Evolutionary conservation across 1,284 basidiomycete species (phyloP).

Genomic region (Austroboletus sp.): DNA sequence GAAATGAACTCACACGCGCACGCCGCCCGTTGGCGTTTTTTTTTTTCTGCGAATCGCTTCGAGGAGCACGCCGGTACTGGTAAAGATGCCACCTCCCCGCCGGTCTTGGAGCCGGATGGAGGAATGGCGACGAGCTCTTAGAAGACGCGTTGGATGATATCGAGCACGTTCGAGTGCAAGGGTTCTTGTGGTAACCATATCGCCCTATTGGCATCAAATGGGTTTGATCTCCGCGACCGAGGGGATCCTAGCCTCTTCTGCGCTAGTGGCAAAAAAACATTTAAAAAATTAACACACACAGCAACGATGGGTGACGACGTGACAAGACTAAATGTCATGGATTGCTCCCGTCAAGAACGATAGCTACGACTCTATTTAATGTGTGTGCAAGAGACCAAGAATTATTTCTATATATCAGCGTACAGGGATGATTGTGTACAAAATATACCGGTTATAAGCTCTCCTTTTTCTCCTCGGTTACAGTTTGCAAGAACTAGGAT

Average conservation of each 20-base stretch:
- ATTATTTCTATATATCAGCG: conserved; percentile 7
- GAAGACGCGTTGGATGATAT: too few relatives aligned
- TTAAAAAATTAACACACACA: conserved; percentile 3
- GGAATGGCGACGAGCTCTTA: too few relatives aligned
- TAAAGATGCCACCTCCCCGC: neutral
- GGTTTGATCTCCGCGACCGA: conserved; percentile 32
- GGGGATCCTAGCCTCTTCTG: conserved; percentile 7
- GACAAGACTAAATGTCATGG: neutral
- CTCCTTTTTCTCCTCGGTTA: conserved; percentile 24
- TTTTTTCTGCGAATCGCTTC: conserved; percentile 1
- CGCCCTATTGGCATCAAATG: conserved; percentile 5
- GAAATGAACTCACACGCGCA: too few relatives aligned
- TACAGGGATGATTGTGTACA: conserved; percentile 16
- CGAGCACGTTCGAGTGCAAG: neutral
- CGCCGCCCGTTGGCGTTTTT: too few relatives aligned
- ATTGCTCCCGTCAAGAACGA: conserved; percentile 27
- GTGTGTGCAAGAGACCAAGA: conserved; percentile 8
- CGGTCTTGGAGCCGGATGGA: neutral
- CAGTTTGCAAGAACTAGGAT: conserved; percentile 19
- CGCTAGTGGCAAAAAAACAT: conserved; percentile 9
- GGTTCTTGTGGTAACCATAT: conserved; percentile 1
- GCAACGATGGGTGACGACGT: neutral
- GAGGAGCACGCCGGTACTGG: neutral
- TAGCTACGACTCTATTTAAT: conserved; percentile 11
- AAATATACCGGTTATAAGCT: conserved; percentile 9